Evolutionary conservation across 129 eudicot species (phyloP).

Genomic region (Smallanthus sonchifolius): DNA sequence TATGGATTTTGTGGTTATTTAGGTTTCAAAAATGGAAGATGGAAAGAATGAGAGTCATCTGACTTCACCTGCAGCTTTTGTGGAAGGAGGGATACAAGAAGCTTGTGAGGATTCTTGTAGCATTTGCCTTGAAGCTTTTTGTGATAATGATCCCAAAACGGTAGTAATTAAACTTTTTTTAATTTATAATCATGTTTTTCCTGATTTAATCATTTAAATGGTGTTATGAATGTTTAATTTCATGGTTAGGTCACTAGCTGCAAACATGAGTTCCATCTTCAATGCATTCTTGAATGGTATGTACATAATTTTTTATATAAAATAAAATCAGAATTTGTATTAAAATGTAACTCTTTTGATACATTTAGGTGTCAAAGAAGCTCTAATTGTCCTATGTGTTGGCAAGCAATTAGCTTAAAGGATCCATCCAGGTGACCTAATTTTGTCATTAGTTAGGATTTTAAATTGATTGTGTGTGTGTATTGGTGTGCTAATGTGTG

Average conservation of each 20-base stretch:
- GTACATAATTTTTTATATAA: neutral
- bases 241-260: slow-evolving; percentile 60
- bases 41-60: slow-evolving; percentile 48
- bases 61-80: slow-evolving; percentile 81
- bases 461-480: neutral
- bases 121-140: slow-evolving; percentile 75
- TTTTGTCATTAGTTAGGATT: neutral
- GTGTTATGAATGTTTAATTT: neutral
- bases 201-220: neutral
- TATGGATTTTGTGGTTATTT: slow-evolving; percentile 3
- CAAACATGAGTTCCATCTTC: slow-evolving; percentile 87
- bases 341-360: neutral
- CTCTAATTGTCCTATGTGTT: slow-evolving; percentile 87
- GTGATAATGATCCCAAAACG: slow-evolving; percentile 67
- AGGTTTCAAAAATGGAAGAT: slow-evolving; percentile 45
- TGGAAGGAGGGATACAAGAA: slow-evolving; percentile 81
- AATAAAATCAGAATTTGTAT: neutral
- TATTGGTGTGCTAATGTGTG: slow-evolving; percentile 1
- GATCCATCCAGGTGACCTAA: slow-evolving; percentile 53
- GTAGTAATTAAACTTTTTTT: slow-evolving; percentile 21
- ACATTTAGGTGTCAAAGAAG: slow-evolving; percentile 70
- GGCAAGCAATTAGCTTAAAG: slow-evolving; percentile 71
- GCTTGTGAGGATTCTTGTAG: slow-evolving; percentile 90
- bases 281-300: slow-evolving; percentile 88
- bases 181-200: neutral